A percentile compares a stretch with the other conserved stretches of the same genome.
Conservation (phyloP, 1,284 basidiomycete genomes). For the Neonothopanus nambi region DNA sequence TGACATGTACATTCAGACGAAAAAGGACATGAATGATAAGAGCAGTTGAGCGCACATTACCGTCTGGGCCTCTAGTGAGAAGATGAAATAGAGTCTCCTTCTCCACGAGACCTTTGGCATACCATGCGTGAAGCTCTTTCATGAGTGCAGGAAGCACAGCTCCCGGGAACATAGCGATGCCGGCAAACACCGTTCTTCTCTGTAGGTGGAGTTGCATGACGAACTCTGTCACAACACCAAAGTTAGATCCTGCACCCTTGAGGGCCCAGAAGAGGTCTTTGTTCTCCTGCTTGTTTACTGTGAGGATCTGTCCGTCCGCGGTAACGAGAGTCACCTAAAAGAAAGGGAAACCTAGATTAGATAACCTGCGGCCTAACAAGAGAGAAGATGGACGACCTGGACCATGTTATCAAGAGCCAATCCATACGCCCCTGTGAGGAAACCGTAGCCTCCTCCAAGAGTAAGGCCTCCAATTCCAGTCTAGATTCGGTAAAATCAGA, state of each 20-base stretch:
- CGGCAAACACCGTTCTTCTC: too few relatives aligned
- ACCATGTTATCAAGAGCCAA: slow-evolving; percentile 57
- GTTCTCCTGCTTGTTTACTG: slow-evolving; percentile 8
- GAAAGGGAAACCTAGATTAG: too few relatives aligned
- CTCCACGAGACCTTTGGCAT: too few relatives aligned
- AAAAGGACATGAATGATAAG: too few relatives aligned
- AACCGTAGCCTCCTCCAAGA: slow-evolving; percentile 57
- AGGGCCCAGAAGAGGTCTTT: slow-evolving; percentile 16
- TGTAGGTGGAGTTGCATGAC: slow-evolving; percentile 7
- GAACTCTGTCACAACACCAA: slow-evolving; percentile 18
- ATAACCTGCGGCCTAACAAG: too few relatives aligned
- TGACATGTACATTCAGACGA: too few relatives aligned
- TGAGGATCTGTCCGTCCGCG: slow-evolving; percentile 12
- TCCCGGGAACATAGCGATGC: too few relatives aligned
- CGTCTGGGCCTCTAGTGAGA: too few relatives aligned
- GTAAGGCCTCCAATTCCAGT: slow-evolving; percentile 42
- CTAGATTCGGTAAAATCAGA: slow-evolving; percentile 25
- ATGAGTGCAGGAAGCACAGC: too few relatives aligned
- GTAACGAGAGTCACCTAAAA: slow-evolving; percentile 8
- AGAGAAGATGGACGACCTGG: slow-evolving; percentile 29
- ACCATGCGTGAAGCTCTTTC: too few relatives aligned
- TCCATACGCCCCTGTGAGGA: slow-evolving; percentile 49
- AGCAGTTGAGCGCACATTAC: too few relatives aligned
- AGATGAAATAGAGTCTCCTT: too few relatives aligned
- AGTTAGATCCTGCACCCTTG: slow-evolving; percentile 17